Percentiles rank a stretch among this genome's conserved stretches.
phyloP scores from a whole-genome alignment of 1,284 basidiomycete genomes.

The Bondarzewia mesenterica region DNA sequence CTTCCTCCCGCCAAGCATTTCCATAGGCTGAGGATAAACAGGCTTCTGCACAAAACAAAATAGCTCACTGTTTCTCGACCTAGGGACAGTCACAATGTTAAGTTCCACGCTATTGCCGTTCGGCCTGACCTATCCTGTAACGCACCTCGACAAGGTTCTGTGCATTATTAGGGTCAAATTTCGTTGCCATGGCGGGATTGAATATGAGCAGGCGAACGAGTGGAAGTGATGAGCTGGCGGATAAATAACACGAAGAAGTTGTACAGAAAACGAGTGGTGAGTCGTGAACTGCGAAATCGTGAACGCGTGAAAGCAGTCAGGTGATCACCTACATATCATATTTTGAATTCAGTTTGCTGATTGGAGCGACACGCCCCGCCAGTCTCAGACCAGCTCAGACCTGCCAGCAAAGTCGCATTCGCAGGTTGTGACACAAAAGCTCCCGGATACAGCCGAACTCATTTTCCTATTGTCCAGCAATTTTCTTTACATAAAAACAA shows the following conservation, averaged over 20 bases:
- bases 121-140: constrained; percentile 4
- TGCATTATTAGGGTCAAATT: constrained; percentile 80
- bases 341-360: too few species aligned
- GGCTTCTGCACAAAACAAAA: neutral
- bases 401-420: too few species aligned
- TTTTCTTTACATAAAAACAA: too few species aligned
- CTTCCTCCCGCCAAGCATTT: constrained; percentile 25
- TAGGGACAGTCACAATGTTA: constrained; percentile 22
- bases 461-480: too few species aligned
- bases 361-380: too few species aligned
- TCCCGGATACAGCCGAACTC: too few species aligned
- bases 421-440: too few species aligned
- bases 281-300: neutral
- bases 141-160: constrained; percentile 83
- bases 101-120: constrained; percentile 2
- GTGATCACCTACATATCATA: neutral
- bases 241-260: neutral
- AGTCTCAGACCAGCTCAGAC: too few species aligned
- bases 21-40: constrained; percentile 7
- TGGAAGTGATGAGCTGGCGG: neutral
- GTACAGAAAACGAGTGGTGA: neutral
- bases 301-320: neutral
- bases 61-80: constrained; percentile 91
- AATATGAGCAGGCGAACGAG: neutral
- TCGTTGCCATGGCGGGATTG: constrained; percentile 33